phyloP scores from a whole-genome alignment of 768 basidiomycete genomes.

The Termitomyces sp. region DNA sequence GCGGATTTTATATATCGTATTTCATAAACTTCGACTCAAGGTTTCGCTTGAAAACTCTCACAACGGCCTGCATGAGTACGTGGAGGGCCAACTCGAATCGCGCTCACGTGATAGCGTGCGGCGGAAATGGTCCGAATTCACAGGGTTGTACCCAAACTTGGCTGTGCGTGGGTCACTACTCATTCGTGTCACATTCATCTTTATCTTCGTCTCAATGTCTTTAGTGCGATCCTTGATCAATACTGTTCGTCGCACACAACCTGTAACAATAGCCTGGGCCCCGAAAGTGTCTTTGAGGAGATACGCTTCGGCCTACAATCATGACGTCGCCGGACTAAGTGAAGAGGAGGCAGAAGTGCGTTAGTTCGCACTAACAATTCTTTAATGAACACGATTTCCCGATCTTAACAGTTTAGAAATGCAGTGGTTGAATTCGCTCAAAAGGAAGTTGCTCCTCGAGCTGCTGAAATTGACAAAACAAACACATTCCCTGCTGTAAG shows the following conservation, averaged over 20 bases:
- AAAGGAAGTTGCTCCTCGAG: conserved; percentile 80
- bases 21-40: neutral
- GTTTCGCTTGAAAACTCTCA: neutral
- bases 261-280: neutral
- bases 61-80: no score
- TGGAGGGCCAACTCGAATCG: no score
- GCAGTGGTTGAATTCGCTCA: conserved; percentile 76
- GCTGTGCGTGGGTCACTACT: neutral
- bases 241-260: neutral
- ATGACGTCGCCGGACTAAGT: conserved; percentile 68
- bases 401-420: conserved; percentile 60
- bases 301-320: conserved; percentile 60
- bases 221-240: conserved; percentile 7
- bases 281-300: conserved; percentile 14
- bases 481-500: conserved; percentile 77
- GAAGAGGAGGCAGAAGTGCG: conserved; percentile 76
- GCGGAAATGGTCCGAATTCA: conserved; percentile 16
- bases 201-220: conserved; percentile 4
- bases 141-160: neutral
- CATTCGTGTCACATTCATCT: neutral
- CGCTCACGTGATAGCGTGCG: conserved; percentile 6
- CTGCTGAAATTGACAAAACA: conserved; percentile 78
- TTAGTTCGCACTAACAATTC: neutral
- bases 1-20: neutral
- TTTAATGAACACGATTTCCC: neutral